Evolutionary conservation across 2,329 filamentous ascomycete species (phyloP).

Genomic region (Thyridium curvatum): DNA sequence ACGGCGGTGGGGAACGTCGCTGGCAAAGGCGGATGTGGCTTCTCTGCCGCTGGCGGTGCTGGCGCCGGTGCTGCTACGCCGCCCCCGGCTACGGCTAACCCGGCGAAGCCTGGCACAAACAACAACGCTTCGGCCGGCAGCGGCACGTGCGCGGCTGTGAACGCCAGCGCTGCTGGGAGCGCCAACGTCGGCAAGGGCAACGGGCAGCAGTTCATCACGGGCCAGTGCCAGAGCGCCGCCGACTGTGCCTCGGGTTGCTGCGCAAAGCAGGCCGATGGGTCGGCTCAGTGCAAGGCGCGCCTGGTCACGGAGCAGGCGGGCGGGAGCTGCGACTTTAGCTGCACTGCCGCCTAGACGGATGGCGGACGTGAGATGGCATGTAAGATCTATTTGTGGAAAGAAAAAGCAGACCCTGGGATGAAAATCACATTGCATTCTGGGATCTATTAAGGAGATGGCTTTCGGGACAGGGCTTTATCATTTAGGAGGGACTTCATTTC

Average conservation of each 20-base stretch:
- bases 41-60: conserved; percentile 9
- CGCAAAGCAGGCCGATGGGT: conserved; percentile 10
- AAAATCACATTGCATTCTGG: too few species aligned
- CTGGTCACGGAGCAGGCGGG: conserved; percentile 7
- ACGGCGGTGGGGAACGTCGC: conserved; percentile 10
- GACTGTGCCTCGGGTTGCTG: conserved; percentile 23
- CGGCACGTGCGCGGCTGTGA: conserved; percentile 8
- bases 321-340: conserved; percentile 8
- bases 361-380: too few species aligned
- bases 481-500: too few species aligned
- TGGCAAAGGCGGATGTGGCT: conserved; percentile 13
- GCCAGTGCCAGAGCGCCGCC: conserved; percentile 16
- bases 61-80: background rate
- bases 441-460: too few species aligned
- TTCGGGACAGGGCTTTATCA: too few species aligned
- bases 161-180: conserved; percentile 24
- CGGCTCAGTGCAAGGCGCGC: conserved; percentile 8
- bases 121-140: background rate
- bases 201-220: conserved; percentile 20
- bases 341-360: conserved; percentile 2
- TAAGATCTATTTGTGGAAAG: too few species aligned
- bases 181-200: conserved; percentile 18
- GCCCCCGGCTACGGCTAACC: background rate
- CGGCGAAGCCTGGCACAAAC: background rate
- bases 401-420: too few species aligned